phyloP scores from a whole-genome alignment of 2,329 filamentous ascomycete species.

The Pyrenophora tritici-repentis region DNA sequence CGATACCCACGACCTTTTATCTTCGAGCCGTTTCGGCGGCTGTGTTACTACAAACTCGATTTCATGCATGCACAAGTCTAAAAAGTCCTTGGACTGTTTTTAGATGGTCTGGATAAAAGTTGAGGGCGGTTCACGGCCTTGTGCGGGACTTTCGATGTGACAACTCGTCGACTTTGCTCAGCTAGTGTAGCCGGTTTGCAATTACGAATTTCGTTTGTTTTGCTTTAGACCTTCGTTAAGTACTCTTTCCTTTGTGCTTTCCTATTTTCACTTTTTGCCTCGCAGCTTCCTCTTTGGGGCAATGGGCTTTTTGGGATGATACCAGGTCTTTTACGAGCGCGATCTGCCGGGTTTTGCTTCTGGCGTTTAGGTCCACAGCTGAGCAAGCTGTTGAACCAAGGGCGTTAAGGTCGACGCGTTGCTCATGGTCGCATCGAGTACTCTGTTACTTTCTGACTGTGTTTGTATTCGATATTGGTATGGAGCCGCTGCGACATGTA shows the following conservation, averaged over 20 bases:
- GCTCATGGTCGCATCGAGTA: conserved; percentile 13
- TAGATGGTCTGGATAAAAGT: conserved; percentile 29
- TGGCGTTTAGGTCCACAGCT: conserved; percentile 31
- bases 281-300: conserved; percentile 16
- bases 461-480: not conserved
- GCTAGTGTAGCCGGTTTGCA: conserved; percentile 7
- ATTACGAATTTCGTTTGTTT: conserved; percentile 12
- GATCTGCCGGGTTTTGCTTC: conserved; percentile 27
- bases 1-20: conserved; percentile 43
- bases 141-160: conserved; percentile 5
- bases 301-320: conserved; percentile 36
- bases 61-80: conserved; percentile 32
- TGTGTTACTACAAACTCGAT: conserved; percentile 33
- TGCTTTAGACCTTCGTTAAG: conserved; percentile 11
- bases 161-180: conserved; percentile 12
- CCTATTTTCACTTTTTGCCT: conserved; percentile 16
- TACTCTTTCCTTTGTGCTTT: conserved; percentile 10
- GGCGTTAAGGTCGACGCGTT: conserved; percentile 24
- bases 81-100: conserved; percentile 30
- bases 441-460: conserved; percentile 12
- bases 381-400: conserved; percentile 16
- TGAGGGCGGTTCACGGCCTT: conserved; percentile 12
- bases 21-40: conserved; percentile 25
- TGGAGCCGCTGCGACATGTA: conserved; percentile 18
- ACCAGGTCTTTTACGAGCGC: conserved; percentile 33